Conservation (phyloP, 495 filamentous ascomycete species). For the Tuber magnatum region DNA sequence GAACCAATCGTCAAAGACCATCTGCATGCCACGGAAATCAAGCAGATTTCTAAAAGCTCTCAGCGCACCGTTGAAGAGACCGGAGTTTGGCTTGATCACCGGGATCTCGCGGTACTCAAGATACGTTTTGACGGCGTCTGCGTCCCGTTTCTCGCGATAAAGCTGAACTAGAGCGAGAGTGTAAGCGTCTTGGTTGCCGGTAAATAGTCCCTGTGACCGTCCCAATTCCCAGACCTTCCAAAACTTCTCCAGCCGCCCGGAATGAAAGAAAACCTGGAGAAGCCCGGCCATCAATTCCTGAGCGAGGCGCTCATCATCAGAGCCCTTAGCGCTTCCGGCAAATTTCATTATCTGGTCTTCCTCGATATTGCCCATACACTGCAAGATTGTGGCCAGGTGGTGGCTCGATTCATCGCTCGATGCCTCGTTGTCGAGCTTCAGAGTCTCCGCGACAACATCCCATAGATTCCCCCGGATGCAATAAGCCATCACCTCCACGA, state of each 20-base stretch:
- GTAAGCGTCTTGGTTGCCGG: not conserved
- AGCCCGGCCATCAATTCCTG: not conserved
- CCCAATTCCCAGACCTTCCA: not conserved
- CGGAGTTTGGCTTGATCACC: conserved; percentile 32
- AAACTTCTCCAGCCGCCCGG: not conserved
- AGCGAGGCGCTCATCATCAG: not conserved
- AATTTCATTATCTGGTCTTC: not conserved
- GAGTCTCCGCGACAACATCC: not conserved
- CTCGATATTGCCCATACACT: not conserved
- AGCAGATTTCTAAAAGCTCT: conserved; percentile 44
- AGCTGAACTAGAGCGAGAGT: not conserved
- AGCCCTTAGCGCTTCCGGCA: not conserved
- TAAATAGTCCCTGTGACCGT: not conserved
- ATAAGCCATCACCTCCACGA: not conserved
- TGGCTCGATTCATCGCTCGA: not conserved
- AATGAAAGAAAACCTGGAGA: not conserved
- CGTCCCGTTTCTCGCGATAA: not conserved
- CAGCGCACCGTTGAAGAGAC: conserved; percentile 45
- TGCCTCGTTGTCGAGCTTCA: not conserved
- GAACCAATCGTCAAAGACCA: conserved; percentile 53
- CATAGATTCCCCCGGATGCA: not conserved
- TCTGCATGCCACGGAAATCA: conserved; percentile 46
- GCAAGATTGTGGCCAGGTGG: not conserved
- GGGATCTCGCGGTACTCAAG: conserved; percentile 36
- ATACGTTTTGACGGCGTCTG: conserved; percentile 11